Conservation (phyloP, 2,329 filamentous ascomycete genomes). For the Bipolaris bicolor region DNA sequence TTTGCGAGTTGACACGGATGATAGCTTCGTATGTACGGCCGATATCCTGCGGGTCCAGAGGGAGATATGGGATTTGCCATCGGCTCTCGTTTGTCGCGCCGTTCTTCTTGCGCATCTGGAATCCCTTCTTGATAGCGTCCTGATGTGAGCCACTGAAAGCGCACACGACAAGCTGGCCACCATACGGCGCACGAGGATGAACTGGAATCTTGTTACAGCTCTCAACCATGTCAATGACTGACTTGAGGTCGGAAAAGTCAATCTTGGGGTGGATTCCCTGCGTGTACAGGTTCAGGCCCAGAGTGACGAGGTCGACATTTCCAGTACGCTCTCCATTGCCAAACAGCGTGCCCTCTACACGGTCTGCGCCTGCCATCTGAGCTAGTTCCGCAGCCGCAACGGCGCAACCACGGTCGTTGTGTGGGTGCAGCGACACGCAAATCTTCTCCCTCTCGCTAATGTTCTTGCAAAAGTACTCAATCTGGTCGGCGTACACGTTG, state of each 20-base stretch:
- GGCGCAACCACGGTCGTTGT: constrained; percentile 92
- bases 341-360: constrained; percentile 92
- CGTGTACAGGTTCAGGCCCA: constrained; percentile 92
- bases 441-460: constrained; percentile 86
- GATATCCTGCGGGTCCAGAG: constrained; percentile 90
- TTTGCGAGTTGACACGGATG: constrained; percentile 96
- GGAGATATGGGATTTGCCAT: constrained; percentile 91
- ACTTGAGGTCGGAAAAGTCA: constrained; percentile 88
- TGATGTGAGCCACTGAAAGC: constrained; percentile 93
- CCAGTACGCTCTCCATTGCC: constrained; percentile 95
- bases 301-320: constrained; percentile 92
- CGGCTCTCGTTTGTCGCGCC: constrained; percentile 66
- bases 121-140: constrained; percentile 92
- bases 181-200: constrained; percentile 88
- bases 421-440: constrained; percentile 87
- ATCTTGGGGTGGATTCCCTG: constrained; percentile 85
- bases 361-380: constrained; percentile 94
- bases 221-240: constrained; percentile 87
- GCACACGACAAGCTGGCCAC: constrained; percentile 87
- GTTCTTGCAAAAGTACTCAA: constrained; percentile 91
- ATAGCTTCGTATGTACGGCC: constrained; percentile 97
- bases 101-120: constrained; percentile 70
- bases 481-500: constrained; percentile 94
- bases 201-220: constrained; percentile 93
- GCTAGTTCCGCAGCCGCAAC: constrained; percentile 89